Conservation (phyloP, 2,329 filamentous ascomycete genomes). For the Hymenoscyphus fructigenus region DNA sequence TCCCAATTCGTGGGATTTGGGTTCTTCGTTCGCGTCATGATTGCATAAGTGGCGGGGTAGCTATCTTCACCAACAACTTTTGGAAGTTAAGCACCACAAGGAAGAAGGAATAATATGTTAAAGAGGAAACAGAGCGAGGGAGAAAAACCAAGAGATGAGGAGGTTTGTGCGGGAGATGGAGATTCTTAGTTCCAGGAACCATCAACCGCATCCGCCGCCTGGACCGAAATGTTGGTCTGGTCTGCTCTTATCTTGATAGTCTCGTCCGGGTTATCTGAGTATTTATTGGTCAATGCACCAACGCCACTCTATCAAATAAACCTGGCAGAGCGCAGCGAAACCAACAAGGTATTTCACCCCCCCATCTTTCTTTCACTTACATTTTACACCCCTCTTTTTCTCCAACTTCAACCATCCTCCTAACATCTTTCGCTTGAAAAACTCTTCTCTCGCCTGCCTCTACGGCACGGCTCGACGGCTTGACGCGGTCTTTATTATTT, state of each 20-base stretch:
- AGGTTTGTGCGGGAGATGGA: neutral
- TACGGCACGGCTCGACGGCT: no score
- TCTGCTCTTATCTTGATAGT: no score
- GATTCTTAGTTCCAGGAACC: no score
- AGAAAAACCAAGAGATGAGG: neutral
- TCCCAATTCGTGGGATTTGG: slow-evolving; percentile 34
- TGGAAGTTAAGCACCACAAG: neutral
- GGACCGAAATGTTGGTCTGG: no score
- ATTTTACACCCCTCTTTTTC: no score
- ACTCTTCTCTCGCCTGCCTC: no score
- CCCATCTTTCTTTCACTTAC: neutral
- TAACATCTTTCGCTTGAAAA: no score
- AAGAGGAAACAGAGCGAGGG: neutral
- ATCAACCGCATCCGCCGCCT: no score
- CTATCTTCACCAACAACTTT: neutral
- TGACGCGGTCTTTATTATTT: no score
- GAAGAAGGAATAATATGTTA: neutral
- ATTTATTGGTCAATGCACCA: slow-evolving; percentile 12
- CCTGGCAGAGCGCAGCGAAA: no score
- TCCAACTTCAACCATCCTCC: no score
- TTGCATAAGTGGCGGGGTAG: neutral
- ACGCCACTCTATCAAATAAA: neutral
- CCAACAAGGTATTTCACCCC: neutral
- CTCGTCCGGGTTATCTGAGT: neutral
- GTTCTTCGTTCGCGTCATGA: slow-evolving; percentile 16